Evolutionary conservation across 2,329 filamentous ascomycete genomes (phyloP), one percentile per base, ranked within the genome.

Genomic region (Phaeosphaeriaceae sp.): DNA sequence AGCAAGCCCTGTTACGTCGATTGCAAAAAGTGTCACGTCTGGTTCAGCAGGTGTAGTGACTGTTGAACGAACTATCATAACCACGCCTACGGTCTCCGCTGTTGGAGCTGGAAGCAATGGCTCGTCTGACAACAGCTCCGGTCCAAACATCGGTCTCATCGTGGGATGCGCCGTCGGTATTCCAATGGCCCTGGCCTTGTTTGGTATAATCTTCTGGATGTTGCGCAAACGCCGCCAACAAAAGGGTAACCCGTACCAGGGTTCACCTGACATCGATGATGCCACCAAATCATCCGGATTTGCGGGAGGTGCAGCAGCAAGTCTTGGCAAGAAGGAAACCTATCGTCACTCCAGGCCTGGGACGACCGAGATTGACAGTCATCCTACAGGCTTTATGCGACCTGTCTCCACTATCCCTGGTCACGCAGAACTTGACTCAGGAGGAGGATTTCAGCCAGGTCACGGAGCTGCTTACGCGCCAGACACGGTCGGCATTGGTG

Each of bases 151-250:
- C 13, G 56, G 58, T 11, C 21, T 72, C 8, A 72, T 73, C 15
- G 50, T 72, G n/a, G 70, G 70, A 39, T 69, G 64, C 42, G 68
- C 70, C 9, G 70, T 73, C 32, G 70, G 70, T 13, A 69, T 73
- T 40, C 70, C 70, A 4, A 61, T 73, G 36, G 67, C 48, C 6
- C 58, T 73, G 26, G 64, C 63, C 5, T 45, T 73, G 3, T 6
- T 65, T 33, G 68, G 59, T 8, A 66, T 72, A 15, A 37, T 72
- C 9, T 20, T 64, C 45, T 73, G 66, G 65, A 59, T 70, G 26
- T 35, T 70, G 29, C 68, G 66, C 48, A 71, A 70, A 54, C 68
- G 63, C 29, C 53, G 54, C 26, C 49, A 66, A 17, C 59, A 65
- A 39, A 60, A 64, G 8, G 20, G 46, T 1, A 48, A 52, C 12